These are phyloP conservation scores for Amesomyces nigricolor DNA, from an alignment of 2,329 filamentous ascomycete species.

Conservation along the genomic window DNA sequence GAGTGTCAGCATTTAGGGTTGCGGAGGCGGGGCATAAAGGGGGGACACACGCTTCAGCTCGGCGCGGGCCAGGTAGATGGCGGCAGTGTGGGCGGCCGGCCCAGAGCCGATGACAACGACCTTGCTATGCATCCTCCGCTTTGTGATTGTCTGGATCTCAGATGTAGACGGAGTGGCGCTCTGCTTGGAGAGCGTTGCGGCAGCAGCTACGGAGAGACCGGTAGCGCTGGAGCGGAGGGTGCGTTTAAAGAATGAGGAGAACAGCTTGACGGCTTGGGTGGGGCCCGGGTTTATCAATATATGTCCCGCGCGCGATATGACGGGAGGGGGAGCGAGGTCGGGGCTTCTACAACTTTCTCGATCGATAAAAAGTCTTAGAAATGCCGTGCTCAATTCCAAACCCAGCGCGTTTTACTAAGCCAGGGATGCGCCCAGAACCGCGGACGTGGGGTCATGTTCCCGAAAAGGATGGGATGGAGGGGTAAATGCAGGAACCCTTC, in stretches of 20 bases:
- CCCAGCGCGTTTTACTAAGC: constrained; percentile 20
- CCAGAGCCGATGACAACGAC: constrained; percentile 93
- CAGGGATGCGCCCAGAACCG: not conserved
- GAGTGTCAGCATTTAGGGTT: not conserved
- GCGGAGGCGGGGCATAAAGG: not conserved
- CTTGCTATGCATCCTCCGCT: constrained; percentile 79
- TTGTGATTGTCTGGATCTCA: constrained; percentile 36
- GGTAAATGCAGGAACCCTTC: constrained; percentile 1
- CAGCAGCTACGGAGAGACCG: constrained; percentile 67
- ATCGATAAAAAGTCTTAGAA: constrained; percentile 1
- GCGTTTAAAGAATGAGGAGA: constrained; percentile 74
- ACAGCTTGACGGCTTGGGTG: constrained; percentile 70
- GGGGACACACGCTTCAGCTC: constrained; percentile 69
- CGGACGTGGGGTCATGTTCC: constrained; percentile 14
- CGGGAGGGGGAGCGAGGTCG: not conserved
- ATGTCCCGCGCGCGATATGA: not conserved
- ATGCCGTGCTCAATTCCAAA: constrained; percentile 12
- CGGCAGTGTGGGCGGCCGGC: constrained; percentile 94
- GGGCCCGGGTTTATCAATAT: constrained; percentile 9
- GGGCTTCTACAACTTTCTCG: not conserved
- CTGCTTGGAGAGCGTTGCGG: constrained; percentile 56
- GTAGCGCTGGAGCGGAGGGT: constrained; percentile 69
- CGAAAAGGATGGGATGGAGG: constrained; percentile 9
- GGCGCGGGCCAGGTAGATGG: constrained; percentile 90
- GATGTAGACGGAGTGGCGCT: constrained; percentile 31